Evolutionary conservation across 2,329 filamentous ascomycete species (phyloP).

Genomic region (Coniochaeta sp.): DNA sequence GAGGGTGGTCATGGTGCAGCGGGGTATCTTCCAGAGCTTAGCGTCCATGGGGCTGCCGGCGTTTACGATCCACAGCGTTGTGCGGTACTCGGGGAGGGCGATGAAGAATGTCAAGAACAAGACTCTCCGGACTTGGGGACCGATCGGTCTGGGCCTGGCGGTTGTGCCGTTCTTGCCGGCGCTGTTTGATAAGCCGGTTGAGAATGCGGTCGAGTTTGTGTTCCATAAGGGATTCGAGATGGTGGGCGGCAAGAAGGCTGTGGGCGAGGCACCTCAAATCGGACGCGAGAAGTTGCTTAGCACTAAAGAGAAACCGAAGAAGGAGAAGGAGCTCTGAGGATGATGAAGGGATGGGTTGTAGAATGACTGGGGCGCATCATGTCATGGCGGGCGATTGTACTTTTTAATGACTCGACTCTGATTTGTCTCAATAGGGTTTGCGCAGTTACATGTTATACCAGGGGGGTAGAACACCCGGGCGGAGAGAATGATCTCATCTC

Average conservation of each 20-base stretch:
- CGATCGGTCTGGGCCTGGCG: constrained; percentile 74
- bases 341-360: neutral
- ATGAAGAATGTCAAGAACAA: constrained; percentile 75
- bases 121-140: constrained; percentile 73
- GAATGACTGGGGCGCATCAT: neutral
- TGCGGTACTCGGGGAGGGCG: constrained; percentile 80
- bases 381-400: neutral
- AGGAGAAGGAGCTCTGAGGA: constrained; percentile 34
- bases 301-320: constrained; percentile 28
- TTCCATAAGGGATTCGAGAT: constrained; percentile 77
- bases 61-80: constrained; percentile 88
- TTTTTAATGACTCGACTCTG: constrained; percentile 3
- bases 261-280: constrained; percentile 45
- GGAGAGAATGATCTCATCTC: neutral
- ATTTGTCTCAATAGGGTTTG: neutral
- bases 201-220: constrained; percentile 80
- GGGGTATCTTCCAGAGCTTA: constrained; percentile 82
- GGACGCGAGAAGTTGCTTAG: constrained; percentile 42
- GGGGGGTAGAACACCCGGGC: neutral
- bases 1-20: constrained; percentile 81
- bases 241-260: constrained; percentile 55
- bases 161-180: constrained; percentile 77
- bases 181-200: constrained; percentile 87
- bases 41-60: constrained; percentile 93
- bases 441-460: neutral